These are phyloP conservation scores for Salix purpurea DNA, from an alignment of 345 rosid species.

Conservation along the genomic window DNA sequence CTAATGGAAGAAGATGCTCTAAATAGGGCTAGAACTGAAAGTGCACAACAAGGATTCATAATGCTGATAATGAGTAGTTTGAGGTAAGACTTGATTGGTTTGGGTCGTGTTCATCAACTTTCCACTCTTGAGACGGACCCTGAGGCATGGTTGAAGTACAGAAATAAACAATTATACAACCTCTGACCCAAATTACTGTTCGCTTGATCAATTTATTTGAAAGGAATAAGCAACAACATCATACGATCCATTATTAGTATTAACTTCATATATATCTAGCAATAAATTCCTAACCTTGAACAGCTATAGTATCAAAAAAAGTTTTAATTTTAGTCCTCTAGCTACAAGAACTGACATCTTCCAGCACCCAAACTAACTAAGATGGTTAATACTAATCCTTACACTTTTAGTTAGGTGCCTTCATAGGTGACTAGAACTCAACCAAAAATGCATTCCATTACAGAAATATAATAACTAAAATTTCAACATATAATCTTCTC, in stretches of 20 bases:
- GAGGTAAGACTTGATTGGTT: not conserved
- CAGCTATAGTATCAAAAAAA: not conserved
- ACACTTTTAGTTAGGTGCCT: not conserved
- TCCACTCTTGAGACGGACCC: not conserved
- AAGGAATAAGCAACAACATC: not conserved
- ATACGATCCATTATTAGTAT: not conserved
- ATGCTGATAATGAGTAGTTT: not conserved
- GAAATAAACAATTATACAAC: not conserved
- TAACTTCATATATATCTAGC: not conserved
- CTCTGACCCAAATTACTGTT: not conserved
- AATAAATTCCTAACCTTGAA: not conserved
- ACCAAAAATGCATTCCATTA: not conserved
- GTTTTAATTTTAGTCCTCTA: not conserved
- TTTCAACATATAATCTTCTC: not conserved
- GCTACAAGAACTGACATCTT: not conserved
- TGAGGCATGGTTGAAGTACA: not conserved
- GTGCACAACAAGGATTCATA: not conserved
- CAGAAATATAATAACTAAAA: not conserved
- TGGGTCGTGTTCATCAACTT: not conserved
- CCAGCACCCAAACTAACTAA: not conserved
- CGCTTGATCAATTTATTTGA: not conserved
- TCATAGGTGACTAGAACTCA: not conserved
- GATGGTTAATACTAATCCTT: not conserved
- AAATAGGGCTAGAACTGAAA: not conserved
- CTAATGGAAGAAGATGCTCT: not conserved